Base-by-base conservation (phyloP, 2,329 filamentous ascomycete genomes). In the Colletotrichum tropicale region DNA sequence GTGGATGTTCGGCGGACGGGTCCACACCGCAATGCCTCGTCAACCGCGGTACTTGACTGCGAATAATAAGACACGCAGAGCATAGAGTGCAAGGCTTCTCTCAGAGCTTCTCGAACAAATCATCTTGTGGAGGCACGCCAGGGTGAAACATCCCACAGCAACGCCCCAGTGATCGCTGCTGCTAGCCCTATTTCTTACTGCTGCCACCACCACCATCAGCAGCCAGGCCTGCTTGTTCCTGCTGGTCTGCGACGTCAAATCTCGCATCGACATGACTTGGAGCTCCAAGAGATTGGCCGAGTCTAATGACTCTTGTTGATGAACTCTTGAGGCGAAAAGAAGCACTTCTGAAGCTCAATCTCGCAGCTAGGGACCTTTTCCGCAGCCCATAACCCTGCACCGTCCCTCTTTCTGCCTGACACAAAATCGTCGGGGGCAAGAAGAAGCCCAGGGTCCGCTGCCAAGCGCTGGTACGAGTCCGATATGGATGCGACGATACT, bases 41-140 rank as follows among this genome's bases (percentile, higher is more conserved):
- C 52, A 48, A 28, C 38, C 38, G 38, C 38, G 38, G 38, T 48
- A 48, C 38, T 18, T 48, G 38, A 48, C 38, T 48, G 38, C 38
- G 38, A 48, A 48, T 48, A n/a, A 48, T n/a, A 48, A 48, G 38
- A 48, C 38, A 48, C 38, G 18, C 38, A 48, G 38, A n/a, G 38
- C 38, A 48, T n/a, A 48, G 18, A 43, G 9, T 48, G 38, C 18
- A 48, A 48, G 38, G 38, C 58, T 58, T 73, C 62, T 73, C 21
- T 30, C 64, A 67, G 43, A 65, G 24, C 64, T 75, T 75, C 73
- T 75, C 73, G 73, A 75, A 75, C 70, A 75, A 67, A 68, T 62
- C 64, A 73, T 43, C 36, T 36, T n/a, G 62, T 38, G 62, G 64
- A 65, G 56, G 56, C 56, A 56, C 15, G 34, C 69, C 43, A 68